These are phyloP conservation scores for Neofusicoccum kwambonambiense DNA, from an alignment of 2,329 filamentous ascomycete species.

Conservation along the genomic window DNA sequence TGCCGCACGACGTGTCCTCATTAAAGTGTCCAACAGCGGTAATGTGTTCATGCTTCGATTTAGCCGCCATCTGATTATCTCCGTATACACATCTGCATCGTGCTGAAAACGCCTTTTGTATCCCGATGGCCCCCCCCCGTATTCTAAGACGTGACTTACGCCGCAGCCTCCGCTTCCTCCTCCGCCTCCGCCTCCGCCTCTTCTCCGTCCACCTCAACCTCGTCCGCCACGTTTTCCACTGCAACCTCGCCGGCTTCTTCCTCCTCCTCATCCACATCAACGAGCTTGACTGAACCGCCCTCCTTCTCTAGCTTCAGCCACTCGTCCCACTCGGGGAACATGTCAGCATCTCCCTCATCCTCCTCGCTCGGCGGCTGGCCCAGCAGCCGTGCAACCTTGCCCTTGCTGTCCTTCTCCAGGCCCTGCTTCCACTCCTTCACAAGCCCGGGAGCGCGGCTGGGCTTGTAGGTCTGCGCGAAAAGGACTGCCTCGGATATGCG, in stretches of 20 bases:
- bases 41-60: background rate
- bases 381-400: constrained; percentile 77
- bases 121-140: background rate
- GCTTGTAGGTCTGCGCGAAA: constrained; percentile 94
- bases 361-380: constrained; percentile 70
- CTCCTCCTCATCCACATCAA: constrained; percentile 30
- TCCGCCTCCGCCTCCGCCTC: background rate
- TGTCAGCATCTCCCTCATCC: constrained; percentile 64
- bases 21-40: background rate
- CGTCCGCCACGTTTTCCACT: constrained; percentile 30
- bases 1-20: background rate
- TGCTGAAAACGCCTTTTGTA: constrained; percentile 9
- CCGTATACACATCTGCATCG: background rate
- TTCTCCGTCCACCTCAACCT: constrained; percentile 23
- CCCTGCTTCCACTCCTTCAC: constrained; percentile 78
- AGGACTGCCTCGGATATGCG: constrained; percentile 82
- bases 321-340: constrained; percentile 96
- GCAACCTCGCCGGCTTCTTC: constrained; percentile 26
- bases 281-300: constrained; percentile 50
- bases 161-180: background rate
- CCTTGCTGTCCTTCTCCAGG: constrained; percentile 82
- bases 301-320: constrained; percentile 79
- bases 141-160: background rate
- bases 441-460: constrained; percentile 66
- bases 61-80: background rate